Evolutionary conservation across 139 green algal species (phyloP), one percentile per base, ranked within the genome.

Genomic region (Deuterostichococcus epilithicus): DNA sequence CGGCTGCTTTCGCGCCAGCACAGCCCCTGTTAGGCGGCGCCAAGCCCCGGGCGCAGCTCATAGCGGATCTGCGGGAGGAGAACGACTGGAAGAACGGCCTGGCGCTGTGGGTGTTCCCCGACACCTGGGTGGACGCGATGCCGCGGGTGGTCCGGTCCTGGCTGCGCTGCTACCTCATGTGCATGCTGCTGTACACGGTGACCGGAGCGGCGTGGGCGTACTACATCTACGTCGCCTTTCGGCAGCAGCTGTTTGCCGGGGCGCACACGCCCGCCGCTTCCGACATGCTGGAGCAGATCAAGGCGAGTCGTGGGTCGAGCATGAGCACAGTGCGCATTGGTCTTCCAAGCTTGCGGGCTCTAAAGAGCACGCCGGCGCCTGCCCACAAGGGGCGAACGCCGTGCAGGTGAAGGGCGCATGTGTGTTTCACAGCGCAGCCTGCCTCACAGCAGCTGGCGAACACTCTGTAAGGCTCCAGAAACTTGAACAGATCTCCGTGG

Each of bases 81-180:
- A 88, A 92, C 76, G 82, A 85, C 33, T 96, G 92, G 92, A 96
- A 96, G 80, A 96, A 94, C 78, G 45, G 75, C 36, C 78, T 96
- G 32, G 84, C 91, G 30, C 79, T 93, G 60, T 87, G 83, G 76
- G 78, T 83, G 59, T 72, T 89, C 6, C 78, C 83, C 5, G 37
- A 78, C 23, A 28, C 1, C 22, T 73, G 73, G 73, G 78, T 74
- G 58, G 38, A n/a, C 5, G 13, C 37, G 2, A 68, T 83, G 73
- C 78, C 78, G 26, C 59, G 78, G 4, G 38, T 83, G 0, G 68
- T 79, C 37, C 36, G 52, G 15, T 71, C 78, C 26, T 98, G 93
- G 93, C 73, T 96, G 37, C 89, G 93, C 39, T 92, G 87, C 81
- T 95, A 85, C 72, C 52, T 98, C 1, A 74, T 91, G 8, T 89